Evolutionary conservation across 176 grass and related monocot species (phyloP).

Genomic region (Alloteropsis semialata): DNA sequence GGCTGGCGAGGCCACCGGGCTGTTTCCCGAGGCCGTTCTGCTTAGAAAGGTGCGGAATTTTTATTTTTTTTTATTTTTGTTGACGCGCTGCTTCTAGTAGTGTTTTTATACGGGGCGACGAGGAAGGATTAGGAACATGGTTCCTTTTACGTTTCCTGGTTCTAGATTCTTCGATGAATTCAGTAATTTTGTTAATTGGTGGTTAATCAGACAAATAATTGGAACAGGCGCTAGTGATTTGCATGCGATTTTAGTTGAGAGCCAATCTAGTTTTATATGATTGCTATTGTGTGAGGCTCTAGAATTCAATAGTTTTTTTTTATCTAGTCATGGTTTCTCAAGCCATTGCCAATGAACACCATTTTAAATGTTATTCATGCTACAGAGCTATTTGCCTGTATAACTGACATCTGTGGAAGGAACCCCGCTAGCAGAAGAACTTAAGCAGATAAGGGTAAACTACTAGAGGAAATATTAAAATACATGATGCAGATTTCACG

Average conservation of each 20-base stretch:
- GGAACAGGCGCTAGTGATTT: neutral
- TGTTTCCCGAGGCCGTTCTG: slow-evolving; percentile 79
- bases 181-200: neutral
- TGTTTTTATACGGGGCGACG: neutral
- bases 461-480: neutral
- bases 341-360: neutral
- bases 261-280: neutral
- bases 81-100: neutral
- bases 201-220: neutral
- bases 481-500: neutral
- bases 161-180: neutral
- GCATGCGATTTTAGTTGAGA: neutral
- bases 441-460: neutral
- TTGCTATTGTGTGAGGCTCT: neutral
- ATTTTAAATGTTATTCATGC: neutral
- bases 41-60: slow-evolving; percentile 60
- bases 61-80: neutral
- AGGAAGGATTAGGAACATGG: neutral
- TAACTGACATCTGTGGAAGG: neutral
- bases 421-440: neutral
- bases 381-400: neutral
- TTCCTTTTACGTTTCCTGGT: neutral
- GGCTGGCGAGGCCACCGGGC: slow-evolving; percentile 45
- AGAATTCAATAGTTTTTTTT: neutral
- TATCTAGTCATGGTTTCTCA: neutral